Base-by-base conservation (phyloP, 306 rosid genomes). In the Lablab purpureus region DNA sequence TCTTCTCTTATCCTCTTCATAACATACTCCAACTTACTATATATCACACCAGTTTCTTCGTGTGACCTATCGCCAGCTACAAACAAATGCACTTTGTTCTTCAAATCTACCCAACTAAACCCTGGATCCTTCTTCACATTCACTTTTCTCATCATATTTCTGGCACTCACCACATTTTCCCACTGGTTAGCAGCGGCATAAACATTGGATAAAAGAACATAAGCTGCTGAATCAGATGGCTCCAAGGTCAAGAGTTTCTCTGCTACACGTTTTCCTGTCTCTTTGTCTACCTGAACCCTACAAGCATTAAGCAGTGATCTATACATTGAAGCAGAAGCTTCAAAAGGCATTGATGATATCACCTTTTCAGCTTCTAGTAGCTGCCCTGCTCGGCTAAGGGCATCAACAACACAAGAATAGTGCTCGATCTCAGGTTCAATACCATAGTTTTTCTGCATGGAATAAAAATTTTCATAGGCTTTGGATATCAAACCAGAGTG, bases 121-220 rank as follows among this genome's bases (percentile, higher is more conserved):
- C 97, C 97, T 0, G 95, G 93, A 36, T 91, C 98, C 85, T 93
- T 93, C 81, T 91, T 93, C 58, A 88, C 92, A 51, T 91, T 90
- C 32, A 78, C 84, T 50, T 75, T 76, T 58, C 74, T 89, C 98
- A 93, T 93, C 88, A 60, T 84, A 64, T 84, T 84, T 71, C 98
- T 83, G 76, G 93, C 97, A 74, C 84, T 80, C 10, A 47, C 79
- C 19, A 85, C 94, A 36, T 66, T 84, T 37, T 93, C 88, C 98
- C 98, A 93, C 62, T 89, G 95, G 67, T 89, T 84, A 74, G 95
- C 88, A 75, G 95, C 88, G 1, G 91, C 92, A 36, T 87, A 90
- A 23, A 93, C 85, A 77, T 90, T 93, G 78, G 98, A 91, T 71
- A 93, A 55, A 27, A 87, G 97, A 76, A 91, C 91, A 78, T 90